Evolutionary conservation across 1,139 yeast species (phyloP).

Genomic region (Lodderomyces margitis): DNA sequence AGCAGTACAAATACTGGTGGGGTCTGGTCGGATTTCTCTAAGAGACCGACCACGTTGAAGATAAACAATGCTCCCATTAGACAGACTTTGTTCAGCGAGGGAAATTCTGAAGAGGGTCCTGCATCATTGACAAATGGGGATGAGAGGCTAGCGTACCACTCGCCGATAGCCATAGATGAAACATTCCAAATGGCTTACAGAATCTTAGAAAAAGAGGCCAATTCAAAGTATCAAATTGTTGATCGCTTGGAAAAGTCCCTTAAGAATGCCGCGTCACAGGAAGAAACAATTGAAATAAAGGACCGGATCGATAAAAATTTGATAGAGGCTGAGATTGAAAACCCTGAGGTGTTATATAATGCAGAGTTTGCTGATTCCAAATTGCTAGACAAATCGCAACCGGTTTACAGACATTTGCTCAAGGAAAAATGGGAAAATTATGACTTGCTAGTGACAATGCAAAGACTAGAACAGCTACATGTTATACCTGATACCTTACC

Average conservation of each 20-base stretch:
- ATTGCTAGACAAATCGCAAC: constrained; percentile 63
- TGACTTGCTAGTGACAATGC: constrained; percentile 73
- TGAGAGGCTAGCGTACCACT: constrained; percentile 42
- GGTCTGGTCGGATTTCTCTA: constrained; percentile 48
- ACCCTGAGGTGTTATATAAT: constrained; percentile 84
- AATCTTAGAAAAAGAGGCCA: constrained; percentile 49
- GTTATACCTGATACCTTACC: constrained; percentile 95
- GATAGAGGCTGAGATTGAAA: constrained; percentile 56
- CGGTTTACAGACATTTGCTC: constrained; percentile 73
- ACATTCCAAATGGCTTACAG: constrained; percentile 70
- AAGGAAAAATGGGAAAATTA: constrained; percentile 70
- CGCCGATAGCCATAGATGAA: constrained; percentile 69
- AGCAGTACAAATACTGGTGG: constrained; percentile 22
- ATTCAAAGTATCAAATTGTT: constrained; percentile 20
- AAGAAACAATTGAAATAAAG: constrained; percentile 10
- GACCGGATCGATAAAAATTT: constrained; percentile 23
- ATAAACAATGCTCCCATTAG: constrained; percentile 29
- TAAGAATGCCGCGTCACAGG: constrained; percentile 6
- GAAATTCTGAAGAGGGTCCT: constrained; percentile 29
- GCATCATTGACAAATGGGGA: constrained; percentile 21
- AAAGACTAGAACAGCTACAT: constrained; percentile 79
- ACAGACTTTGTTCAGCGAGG: constrained; percentile 34
- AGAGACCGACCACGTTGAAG: constrained; percentile 40
- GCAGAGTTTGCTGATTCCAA: constrained; percentile 42
- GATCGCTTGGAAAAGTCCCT: constrained; percentile 16